These are phyloP conservation scores for Blumeriella jaapii DNA, from an alignment of 2,329 filamentous ascomycete genomes.

Conservation along the genomic window DNA sequence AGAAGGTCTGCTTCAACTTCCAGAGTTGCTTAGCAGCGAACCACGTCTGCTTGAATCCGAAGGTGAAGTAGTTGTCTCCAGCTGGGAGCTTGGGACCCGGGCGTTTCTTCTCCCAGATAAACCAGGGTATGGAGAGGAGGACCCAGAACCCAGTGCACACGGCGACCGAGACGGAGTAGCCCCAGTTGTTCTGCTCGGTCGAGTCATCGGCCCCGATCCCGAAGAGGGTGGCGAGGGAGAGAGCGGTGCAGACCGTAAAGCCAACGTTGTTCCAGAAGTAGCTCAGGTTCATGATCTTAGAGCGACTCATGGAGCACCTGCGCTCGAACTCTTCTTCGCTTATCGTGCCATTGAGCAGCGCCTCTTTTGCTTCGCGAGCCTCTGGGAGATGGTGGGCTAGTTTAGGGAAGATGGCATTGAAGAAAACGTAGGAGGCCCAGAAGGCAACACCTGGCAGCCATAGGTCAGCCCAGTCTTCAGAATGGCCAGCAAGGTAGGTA, in stretches of 20 bases:
- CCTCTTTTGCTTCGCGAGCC: conserved; percentile 16
- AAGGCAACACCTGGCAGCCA: conserved; percentile 20
- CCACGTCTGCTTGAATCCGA: conserved; percentile 25
- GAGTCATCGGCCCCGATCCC: conserved; percentile 22
- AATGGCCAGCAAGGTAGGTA: background rate
- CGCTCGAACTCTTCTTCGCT: conserved; percentile 20
- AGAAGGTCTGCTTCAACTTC: conserved; percentile 24
- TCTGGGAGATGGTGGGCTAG: conserved; percentile 25
- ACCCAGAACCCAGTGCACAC: conserved; percentile 26
- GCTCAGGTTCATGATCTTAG: conserved; percentile 26
- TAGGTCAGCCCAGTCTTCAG: background rate
- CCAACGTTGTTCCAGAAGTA: conserved; percentile 25
- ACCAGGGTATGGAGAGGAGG: conserved; percentile 25
- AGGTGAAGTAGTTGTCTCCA: conserved; percentile 22
- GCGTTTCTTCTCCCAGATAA: conserved; percentile 25
- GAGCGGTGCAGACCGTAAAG: conserved; percentile 21
- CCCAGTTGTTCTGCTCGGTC: conserved; percentile 22
- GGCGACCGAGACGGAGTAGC: conserved; percentile 24
- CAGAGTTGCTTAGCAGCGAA: conserved; percentile 22
- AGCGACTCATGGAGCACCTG: conserved; percentile 23
- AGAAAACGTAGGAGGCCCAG: conserved; percentile 27
- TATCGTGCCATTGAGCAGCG: conserved; percentile 17
- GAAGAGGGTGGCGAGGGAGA: conserved; percentile 21
- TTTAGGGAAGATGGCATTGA: conserved; percentile 26
- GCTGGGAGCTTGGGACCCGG: conserved; percentile 22